These are phyloP conservation scores for Trichosporon sp. DNA, from an alignment of 1,284 basidiomycete genomes.

Conservation along the genomic window DNA sequence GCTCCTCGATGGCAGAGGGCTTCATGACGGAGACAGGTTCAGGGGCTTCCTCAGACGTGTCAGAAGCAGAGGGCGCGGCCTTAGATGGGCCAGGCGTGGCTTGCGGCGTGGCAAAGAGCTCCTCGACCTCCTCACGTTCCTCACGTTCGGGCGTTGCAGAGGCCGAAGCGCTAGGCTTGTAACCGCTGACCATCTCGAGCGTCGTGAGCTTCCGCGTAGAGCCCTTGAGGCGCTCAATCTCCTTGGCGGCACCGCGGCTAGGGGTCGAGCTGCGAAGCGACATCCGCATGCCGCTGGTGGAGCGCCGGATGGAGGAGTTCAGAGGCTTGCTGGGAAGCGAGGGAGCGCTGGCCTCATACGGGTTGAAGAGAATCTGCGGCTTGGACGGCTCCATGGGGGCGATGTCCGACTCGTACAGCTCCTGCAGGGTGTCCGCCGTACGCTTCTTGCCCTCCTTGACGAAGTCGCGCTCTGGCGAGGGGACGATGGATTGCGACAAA, in stretches of 20 bases:
- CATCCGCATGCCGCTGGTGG: background rate
- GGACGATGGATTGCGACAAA: conserved; percentile 13
- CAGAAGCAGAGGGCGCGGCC: background rate
- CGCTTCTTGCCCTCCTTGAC: conserved; percentile 27
- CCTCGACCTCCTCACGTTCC: conserved; percentile 16
- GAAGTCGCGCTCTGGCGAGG: conserved; percentile 8
- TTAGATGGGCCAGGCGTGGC: background rate
- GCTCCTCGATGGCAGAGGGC: conserved; percentile 15
- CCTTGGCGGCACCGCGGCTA: conserved; percentile 40
- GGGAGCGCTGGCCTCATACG: conserved; percentile 30
- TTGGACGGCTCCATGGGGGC: conserved; percentile 21
- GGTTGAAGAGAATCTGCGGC: conserved; percentile 36
- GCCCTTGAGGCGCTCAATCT: conserved; percentile 25
- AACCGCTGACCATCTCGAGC: conserved; percentile 23
- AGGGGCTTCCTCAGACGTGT: background rate
- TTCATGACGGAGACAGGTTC: conserved; percentile 8
- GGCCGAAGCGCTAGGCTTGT: conserved; percentile 3
- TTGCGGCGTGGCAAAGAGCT: conserved; percentile 4
- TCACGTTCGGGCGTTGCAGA: conserved; percentile 10
- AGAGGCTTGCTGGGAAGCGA: background rate
- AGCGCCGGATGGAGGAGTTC: background rate
- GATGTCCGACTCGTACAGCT: conserved; percentile 35
- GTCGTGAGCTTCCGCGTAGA: conserved; percentile 20
- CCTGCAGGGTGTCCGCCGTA: conserved; percentile 38
- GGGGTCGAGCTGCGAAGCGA: conserved; percentile 25